Evolutionary conservation across 768 basidiomycete genomes (phyloP).

Genomic region (Boletus rubropictus): DNA sequence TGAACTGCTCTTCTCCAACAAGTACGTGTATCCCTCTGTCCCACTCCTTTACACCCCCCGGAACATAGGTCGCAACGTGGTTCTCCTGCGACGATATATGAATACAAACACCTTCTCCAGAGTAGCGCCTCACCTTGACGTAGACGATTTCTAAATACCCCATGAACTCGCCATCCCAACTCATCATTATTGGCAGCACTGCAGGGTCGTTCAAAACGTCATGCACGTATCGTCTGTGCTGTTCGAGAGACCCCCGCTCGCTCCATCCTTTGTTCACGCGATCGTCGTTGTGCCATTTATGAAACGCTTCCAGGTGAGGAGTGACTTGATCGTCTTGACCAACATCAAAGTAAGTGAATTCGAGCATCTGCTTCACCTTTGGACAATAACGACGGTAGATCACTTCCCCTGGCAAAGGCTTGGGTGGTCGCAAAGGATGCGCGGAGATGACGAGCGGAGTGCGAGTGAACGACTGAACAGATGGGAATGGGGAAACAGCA

Average conservation of each 20-base stretch:
- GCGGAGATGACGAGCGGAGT: constrained; percentile 42
- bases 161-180: constrained; percentile 40
- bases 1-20: constrained; percentile 43
- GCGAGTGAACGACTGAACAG: constrained; percentile 39
- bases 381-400: constrained; percentile 36
- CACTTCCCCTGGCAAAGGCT: constrained; percentile 37
- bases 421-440: constrained; percentile 48
- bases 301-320: constrained; percentile 40
- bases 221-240: constrained; percentile 39
- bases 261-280: constrained; percentile 43
- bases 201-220: constrained; percentile 34
- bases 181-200: constrained; percentile 38
- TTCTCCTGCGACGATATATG: constrained; percentile 10
- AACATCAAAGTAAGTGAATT: constrained; percentile 28
- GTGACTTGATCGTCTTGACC: constrained; percentile 8
- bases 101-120: neutral
- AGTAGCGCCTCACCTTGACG: constrained; percentile 34
- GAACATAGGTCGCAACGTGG: constrained; percentile 23
- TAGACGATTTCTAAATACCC: constrained; percentile 45
- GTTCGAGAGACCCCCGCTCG: constrained; percentile 39
- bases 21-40: constrained; percentile 41
- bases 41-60: constrained; percentile 26
- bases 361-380: constrained; percentile 30
- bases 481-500: constrained; percentile 32
- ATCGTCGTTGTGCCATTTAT: constrained; percentile 46